Evolutionary conservation across 176 grass and related monocot genomes (phyloP).

Genomic region (Leersia perrieri): DNA sequence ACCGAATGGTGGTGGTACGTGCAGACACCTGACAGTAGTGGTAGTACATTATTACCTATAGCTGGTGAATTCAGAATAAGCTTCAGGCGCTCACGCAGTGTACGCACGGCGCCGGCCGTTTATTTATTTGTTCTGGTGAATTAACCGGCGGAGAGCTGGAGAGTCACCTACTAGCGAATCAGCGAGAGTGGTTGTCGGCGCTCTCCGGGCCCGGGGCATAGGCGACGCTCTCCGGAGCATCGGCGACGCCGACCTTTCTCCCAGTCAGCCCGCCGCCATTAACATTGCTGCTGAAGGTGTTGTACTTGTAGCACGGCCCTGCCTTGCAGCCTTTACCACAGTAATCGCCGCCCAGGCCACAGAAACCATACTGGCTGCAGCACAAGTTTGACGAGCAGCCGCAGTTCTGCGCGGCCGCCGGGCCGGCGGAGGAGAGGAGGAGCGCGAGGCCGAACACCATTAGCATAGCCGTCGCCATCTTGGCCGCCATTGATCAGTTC

Average conservation of each 20-base stretch:
- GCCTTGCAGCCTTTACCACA: constrained; percentile 30
- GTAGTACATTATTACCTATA: too few relatives aligned
- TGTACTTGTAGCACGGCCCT: constrained; percentile 35
- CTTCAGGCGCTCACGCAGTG: background rate
- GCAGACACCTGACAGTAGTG: too few relatives aligned
- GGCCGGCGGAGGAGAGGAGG: background rate
- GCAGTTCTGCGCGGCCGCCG: constrained; percentile 31
- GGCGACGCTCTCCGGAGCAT: constrained; percentile 8
- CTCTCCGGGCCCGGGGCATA: too few relatives aligned
- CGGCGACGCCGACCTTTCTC: constrained; percentile 4
- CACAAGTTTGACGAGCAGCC: background rate
- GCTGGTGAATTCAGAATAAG: too few relatives aligned
- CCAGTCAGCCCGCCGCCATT: background rate
- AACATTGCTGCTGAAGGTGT: too few relatives aligned
- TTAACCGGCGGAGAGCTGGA: too few relatives aligned
- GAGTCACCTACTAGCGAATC: too few relatives aligned
- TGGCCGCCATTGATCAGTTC: background rate
- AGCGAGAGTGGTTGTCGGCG: background rate
- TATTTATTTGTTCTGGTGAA: background rate
- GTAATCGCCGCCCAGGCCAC: background rate
- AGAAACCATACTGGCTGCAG: constrained; percentile 39
- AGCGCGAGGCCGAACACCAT: background rate
- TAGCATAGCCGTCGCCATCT: background rate
- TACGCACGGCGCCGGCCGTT: background rate
- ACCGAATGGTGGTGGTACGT: background rate